Base-by-base conservation (phyloP, 164 flowering plant genomes). In the Cinnamomum chago region DNA sequence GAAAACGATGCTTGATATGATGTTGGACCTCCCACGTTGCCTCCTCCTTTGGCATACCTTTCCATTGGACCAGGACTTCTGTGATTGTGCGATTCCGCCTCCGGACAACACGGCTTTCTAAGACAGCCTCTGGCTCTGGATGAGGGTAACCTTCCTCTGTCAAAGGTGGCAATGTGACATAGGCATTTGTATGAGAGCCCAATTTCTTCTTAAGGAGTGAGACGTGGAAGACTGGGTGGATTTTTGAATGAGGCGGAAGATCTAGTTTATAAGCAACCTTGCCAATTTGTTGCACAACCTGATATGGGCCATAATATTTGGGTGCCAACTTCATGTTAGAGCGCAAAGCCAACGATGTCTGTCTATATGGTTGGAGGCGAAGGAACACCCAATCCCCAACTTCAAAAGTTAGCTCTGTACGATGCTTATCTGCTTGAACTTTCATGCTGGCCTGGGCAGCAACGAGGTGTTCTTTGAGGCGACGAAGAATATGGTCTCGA, bases 321-420 rank as follows among this genome's bases (percentile, higher is more conserved):
- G 66, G 66, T n/a, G 27, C 25, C 1, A 62, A 23, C 25, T 62
- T 62, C 25, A 23, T 10, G n/a, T 62, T 62, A 3, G 24, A 11
- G 12, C 66, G 9, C 5, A 62, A 2, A 23, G 7, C 10, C 1
- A 62, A 9, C 2, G 66, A n/a, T 62, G 24, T 6, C 4, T 65
- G 68, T 2, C 68, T 25, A 27, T 24, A 65, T 10, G 28, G 68
- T 10, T 25, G 33, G 18, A 65, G 68, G 9, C 20, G 18, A 0
- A 65, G 35, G 27, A 24, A 70, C 2, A 70, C 72, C 72, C 62
- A 51, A 23, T 23, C 58, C 2, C 62, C 72, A 22, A 50, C 60
- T 3, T 70, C 17, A 9, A 70, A 70, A 13, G 10, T 0, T 2
- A n/a, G 17, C 20, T 70, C 62, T 5, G 18, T 22, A 7, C 72